phyloP scores from a whole-genome alignment of 257 asterid species.

The Mentha longifolia region DNA sequence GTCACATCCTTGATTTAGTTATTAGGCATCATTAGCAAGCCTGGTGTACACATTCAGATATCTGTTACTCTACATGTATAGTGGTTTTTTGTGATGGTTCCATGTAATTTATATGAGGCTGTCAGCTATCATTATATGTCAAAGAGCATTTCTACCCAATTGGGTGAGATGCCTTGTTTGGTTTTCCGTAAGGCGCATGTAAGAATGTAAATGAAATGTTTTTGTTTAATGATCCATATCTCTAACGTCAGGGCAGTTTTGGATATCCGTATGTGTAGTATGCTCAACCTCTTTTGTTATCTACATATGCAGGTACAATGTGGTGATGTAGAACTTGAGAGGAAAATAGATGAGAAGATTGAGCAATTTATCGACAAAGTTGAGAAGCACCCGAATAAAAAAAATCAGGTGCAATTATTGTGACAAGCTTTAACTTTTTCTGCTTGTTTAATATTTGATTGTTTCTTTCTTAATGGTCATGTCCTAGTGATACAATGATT shows the following conservation, averaged over 20 bases:
- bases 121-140: background rate
- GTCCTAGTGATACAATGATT: background rate
- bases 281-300: conserved; percentile 11
- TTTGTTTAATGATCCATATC: conserved; percentile 2
- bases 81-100: background rate
- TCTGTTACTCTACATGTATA: background rate
- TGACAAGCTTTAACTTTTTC: conserved; percentile 24
- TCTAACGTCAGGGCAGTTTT: background rate
- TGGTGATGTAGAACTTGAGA: conserved; percentile 80
- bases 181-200: background rate
- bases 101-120: background rate
- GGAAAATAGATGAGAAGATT: conserved; percentile 85
- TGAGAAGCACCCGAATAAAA: conserved; percentile 93
- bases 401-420: conserved; percentile 74
- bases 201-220: background rate
- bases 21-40: background rate
- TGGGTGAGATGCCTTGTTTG: conserved; percentile 4
- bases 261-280: background rate
- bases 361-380: conserved; percentile 87
- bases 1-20: background rate
- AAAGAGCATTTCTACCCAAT: background rate
- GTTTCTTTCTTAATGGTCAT: background rate
- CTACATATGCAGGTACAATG: conserved; percentile 75
- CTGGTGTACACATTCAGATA: background rate
- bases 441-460: conserved; percentile 8